A percentile compares a stretch with the other conserved stretches of the same genome.
Evolutionary conservation across 2,329 filamentous ascomycete genomes (phyloP).

Genomic region (Tolypocladium sp.): DNA sequence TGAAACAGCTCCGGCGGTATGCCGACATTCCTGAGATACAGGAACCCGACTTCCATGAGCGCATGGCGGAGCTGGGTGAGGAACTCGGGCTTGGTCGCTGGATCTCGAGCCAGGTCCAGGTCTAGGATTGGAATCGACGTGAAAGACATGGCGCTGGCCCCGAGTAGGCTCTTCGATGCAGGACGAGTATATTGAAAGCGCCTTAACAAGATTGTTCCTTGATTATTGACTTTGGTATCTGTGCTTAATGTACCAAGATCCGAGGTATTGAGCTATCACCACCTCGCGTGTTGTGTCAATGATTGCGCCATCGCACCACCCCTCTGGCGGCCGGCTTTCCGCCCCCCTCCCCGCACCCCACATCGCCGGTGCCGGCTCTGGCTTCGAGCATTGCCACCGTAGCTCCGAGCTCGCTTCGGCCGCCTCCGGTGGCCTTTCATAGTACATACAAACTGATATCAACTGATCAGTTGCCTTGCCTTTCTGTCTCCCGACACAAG

Average conservation of each 20-base stretch:
- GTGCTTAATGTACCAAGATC: not conserved
- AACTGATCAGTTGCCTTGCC: not conserved
- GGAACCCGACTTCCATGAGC: conserved; percentile 77
- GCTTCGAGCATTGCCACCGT: not conserved
- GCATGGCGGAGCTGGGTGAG: conserved; percentile 63
- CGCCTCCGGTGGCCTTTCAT: not conserved
- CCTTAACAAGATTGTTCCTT: not conserved
- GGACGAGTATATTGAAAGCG: not conserved
- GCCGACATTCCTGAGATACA: conserved; percentile 76
- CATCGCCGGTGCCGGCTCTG: not conserved
- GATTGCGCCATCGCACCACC: conserved; percentile 1
- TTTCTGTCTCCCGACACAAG: not conserved
- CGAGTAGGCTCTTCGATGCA: not conserved
- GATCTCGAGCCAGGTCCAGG: conserved; percentile 54
- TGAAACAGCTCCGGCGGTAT: conserved; percentile 57
- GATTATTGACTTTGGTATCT: not conserved
- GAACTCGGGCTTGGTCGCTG: conserved; percentile 62
- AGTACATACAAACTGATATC: not conserved
- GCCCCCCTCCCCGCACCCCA: not conserved
- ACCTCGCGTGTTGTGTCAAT: not conserved
- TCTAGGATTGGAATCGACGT: conserved; percentile 70
- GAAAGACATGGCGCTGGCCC: conserved; percentile 50
- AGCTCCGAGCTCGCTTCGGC: not conserved
- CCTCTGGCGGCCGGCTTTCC: not conserved
- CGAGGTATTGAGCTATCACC: not conserved